A percentile compares a stretch with the other conserved stretches of the same genome.
phyloP scores from a whole-genome alignment of 495 filamentous ascomycete genomes.

The Durotheca rogersii region DNA sequence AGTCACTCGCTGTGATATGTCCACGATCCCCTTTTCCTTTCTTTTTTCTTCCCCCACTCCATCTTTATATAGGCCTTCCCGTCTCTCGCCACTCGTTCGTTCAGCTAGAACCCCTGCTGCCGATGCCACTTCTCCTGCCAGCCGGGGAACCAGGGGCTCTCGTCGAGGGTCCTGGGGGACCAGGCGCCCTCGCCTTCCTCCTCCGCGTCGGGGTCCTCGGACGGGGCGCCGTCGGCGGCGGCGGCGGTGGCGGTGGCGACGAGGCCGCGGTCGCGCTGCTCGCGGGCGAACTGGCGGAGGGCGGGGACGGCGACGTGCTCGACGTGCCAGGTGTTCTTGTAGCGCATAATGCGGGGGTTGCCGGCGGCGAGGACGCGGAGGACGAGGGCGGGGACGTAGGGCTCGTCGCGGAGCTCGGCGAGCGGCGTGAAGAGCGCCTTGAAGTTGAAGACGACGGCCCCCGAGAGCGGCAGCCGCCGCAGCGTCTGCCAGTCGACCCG shows the following conservation, averaged over 20 bases:
- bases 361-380: constrained; percentile 69
- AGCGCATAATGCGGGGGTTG: constrained; percentile 73
- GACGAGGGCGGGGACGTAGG: constrained; percentile 68
- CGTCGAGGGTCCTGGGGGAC: constrained; percentile 74
- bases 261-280: constrained; percentile 74
- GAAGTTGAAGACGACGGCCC: constrained; percentile 83
- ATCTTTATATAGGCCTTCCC: no score
- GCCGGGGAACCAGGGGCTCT: constrained; percentile 77
- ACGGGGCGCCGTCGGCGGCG: no score
- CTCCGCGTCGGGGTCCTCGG: no score
- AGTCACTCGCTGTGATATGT: no score
- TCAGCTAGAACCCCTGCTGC: constrained; percentile 67
- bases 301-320: constrained; percentile 72
- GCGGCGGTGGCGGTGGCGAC: no score
- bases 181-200: constrained; percentile 63
- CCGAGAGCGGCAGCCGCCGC: constrained; percentile 75
- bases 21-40: no score
- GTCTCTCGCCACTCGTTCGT: neutral
- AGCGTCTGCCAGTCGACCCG: constrained; percentile 95
- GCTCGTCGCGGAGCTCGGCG: constrained; percentile 69
- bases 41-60: neutral
- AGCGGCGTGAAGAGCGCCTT: constrained; percentile 85
- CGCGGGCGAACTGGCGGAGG: constrained; percentile 64
- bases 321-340: constrained; percentile 85
- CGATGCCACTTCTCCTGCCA: constrained; percentile 85